These are phyloP conservation scores for Fusarium napiforme DNA, from an alignment of 2,329 filamentous ascomycete species.

Conservation along the genomic window DNA sequence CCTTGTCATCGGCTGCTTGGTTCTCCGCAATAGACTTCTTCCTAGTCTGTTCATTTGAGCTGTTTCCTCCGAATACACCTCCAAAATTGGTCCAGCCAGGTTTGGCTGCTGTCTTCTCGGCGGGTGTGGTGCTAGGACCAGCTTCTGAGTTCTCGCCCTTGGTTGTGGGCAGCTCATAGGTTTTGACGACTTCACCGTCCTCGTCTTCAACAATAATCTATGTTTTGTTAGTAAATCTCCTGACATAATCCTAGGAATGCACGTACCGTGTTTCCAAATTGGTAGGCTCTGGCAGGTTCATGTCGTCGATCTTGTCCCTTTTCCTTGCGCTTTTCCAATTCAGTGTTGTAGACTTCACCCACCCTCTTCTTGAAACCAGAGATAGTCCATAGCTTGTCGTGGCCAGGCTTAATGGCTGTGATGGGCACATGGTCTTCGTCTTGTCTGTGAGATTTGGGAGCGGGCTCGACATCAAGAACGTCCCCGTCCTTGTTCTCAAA, in stretches of 20 bases:
- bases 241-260: neutral
- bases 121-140: conserved; percentile 52
- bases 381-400: conserved; percentile 49
- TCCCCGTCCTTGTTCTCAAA: conserved; percentile 90
- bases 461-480: conserved; percentile 73
- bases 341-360: conserved; percentile 65
- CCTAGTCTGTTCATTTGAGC: conserved; percentile 51
- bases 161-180: conserved; percentile 76
- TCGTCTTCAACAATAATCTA: conserved; percentile 89
- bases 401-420: conserved; percentile 33
- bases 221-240: conserved; percentile 43
- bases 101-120: conserved; percentile 54
- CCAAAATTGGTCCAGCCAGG: conserved; percentile 63
- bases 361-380: conserved; percentile 61
- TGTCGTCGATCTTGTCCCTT: conserved; percentile 72
- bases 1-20: conserved; percentile 73
- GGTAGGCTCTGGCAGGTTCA: conserved; percentile 83
- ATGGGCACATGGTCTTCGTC: conserved; percentile 34
- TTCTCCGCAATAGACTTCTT: conserved; percentile 56
- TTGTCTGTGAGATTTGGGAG: conserved; percentile 9
- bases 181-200: conserved; percentile 86
- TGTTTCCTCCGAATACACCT: conserved; percentile 28
- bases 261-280: conserved; percentile 81
- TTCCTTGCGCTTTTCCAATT: conserved; percentile 70
- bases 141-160: conserved; percentile 51